phyloP scores from a whole-genome alignment of 495 filamentous ascomycete genomes.

The Rhizodiscina lignyota region DNA sequence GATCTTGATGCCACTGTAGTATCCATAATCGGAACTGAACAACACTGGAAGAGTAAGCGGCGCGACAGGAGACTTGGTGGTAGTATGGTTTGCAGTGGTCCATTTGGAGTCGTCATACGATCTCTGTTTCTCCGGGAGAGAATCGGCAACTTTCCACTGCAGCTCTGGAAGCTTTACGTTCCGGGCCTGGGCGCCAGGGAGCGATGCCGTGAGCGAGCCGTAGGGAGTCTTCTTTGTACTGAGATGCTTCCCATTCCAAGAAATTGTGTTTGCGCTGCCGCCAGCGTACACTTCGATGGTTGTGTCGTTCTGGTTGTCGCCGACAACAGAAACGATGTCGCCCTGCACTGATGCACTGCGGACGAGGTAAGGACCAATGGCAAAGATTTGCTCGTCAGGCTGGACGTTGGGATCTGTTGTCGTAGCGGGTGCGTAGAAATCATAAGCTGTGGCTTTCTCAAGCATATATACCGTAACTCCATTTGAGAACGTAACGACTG shows the following conservation, averaged over 20 bases:
- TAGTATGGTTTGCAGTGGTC: slow-evolving; percentile 35
- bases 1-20: slow-evolving; percentile 47
- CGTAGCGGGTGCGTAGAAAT: slow-evolving; percentile 37
- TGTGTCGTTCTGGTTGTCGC: slow-evolving; percentile 9
- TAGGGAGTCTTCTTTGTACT: slow-evolving; percentile 4
- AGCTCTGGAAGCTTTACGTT: too few species aligned
- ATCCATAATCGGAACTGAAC: slow-evolving; percentile 60
- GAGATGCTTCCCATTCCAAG: slow-evolving; percentile 8
- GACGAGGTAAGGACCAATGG: slow-evolving; percentile 6
- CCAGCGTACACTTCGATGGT: slow-evolving; percentile 10
- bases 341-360: slow-evolving; percentile 1
- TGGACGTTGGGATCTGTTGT: slow-evolving; percentile 29
- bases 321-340: slow-evolving; percentile 3
- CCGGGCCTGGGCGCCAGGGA: slow-evolving; percentile 1
- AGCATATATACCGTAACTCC: slow-evolving; percentile 29
- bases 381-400: slow-evolving; percentile 6
- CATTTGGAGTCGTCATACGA: slow-evolving; percentile 54
- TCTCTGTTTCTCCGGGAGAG: slow-evolving; percentile 48
- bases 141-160: slow-evolving; percentile 55
- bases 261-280: not conserved
- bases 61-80: slow-evolving; percentile 39
- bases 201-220: slow-evolving; percentile 5
- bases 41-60: slow-evolving; percentile 43
- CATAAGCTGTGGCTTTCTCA: slow-evolving; percentile 34
- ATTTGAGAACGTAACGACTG: too few species aligned